phyloP scores from a whole-genome alignment of 2,329 filamentous ascomycete species.

The Cytospora piceae region DNA sequence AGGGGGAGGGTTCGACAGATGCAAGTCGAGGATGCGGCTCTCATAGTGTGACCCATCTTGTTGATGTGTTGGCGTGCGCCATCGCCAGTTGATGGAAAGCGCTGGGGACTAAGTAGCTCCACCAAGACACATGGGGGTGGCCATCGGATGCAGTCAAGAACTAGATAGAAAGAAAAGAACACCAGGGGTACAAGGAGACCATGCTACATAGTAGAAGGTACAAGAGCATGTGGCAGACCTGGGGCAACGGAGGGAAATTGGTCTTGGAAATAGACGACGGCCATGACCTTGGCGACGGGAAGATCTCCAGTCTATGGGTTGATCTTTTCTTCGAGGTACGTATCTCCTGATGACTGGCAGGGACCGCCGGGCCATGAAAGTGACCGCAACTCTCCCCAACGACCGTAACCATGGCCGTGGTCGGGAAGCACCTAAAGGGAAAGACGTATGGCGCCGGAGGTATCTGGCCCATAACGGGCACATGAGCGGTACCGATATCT shows the following conservation, averaged over 20 bases:
- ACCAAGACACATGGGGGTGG: conserved; percentile 56
- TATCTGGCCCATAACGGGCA: conserved; percentile 27
- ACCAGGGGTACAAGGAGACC: conserved; percentile 28
- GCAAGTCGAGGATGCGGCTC: conserved; percentile 68
- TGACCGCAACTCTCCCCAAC: conserved; percentile 29
- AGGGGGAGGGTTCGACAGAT: conserved; percentile 54
- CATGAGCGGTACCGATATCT: conserved; percentile 29
- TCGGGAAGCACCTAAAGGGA: conserved; percentile 22
- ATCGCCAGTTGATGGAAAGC: conserved; percentile 77
- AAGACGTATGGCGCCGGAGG: conserved; percentile 16
- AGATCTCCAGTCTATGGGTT: conserved; percentile 25
- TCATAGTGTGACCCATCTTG: conserved; percentile 71
- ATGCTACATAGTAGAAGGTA: conserved; percentile 24
- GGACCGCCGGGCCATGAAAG: conserved; percentile 26
- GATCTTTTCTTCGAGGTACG: conserved; percentile 20
- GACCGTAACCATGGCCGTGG: conserved; percentile 22
- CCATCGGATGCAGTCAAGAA: conserved; percentile 31
- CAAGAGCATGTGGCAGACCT: conserved; percentile 25
- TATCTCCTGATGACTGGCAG: conserved; percentile 27
- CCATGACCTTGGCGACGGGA: conserved; percentile 28
- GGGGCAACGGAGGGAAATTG: conserved; percentile 18
- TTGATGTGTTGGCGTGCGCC: conserved; percentile 88
- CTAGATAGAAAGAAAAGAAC: conserved; percentile 29
- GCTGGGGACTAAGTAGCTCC: conserved; percentile 65
- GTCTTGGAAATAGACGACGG: conserved; percentile 19